These are phyloP conservation scores for Tricholoma sp. DNA, from an alignment of 768 basidiomycete species.

Conservation along the genomic window DNA sequence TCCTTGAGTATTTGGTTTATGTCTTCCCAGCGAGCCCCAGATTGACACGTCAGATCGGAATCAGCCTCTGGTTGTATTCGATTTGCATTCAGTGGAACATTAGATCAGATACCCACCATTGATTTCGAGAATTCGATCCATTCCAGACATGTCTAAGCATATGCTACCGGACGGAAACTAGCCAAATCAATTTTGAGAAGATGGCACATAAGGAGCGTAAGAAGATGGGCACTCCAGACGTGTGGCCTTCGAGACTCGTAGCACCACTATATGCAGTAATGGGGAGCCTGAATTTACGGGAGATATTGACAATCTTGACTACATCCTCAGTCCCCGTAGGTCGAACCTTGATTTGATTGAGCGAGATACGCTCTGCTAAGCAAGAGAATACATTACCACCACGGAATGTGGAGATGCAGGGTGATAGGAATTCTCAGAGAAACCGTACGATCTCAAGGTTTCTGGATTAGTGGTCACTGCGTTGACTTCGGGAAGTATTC, in stretches of 20 bases:
- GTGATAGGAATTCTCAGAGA: slow-evolving; percentile 67
- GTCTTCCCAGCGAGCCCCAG: slow-evolving; percentile 76
- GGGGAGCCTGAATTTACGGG: slow-evolving; percentile 69
- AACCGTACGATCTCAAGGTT: slow-evolving; percentile 51
- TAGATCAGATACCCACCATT: slow-evolving; percentile 43
- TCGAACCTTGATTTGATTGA: slow-evolving; percentile 39
- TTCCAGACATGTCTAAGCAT: slow-evolving; percentile 75
- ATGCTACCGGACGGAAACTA: slow-evolving; percentile 59
- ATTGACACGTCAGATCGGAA: slow-evolving; percentile 70
- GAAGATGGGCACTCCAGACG: slow-evolving; percentile 52
- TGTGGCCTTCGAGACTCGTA: slow-evolving; percentile 86
- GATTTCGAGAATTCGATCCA: slow-evolving; percentile 78
- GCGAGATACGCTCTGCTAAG: background rate
- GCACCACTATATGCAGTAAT: slow-evolving; percentile 81
- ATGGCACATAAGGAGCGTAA: background rate
- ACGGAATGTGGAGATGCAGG: slow-evolving; percentile 51
- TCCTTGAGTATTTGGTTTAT: slow-evolving; percentile 67
- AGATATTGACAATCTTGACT: slow-evolving; percentile 71
- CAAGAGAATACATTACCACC: slow-evolving; percentile 26
- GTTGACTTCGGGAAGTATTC: slow-evolving; percentile 39
- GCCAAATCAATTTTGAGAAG: background rate
- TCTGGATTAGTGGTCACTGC: slow-evolving; percentile 48
- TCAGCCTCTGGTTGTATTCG: slow-evolving; percentile 47
- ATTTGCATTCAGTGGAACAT: background rate
- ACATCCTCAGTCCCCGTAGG: slow-evolving; percentile 76